Conservation (phyloP, 192 early-diverging fungal genomes). For the Chytriomyces confervae region DNA sequence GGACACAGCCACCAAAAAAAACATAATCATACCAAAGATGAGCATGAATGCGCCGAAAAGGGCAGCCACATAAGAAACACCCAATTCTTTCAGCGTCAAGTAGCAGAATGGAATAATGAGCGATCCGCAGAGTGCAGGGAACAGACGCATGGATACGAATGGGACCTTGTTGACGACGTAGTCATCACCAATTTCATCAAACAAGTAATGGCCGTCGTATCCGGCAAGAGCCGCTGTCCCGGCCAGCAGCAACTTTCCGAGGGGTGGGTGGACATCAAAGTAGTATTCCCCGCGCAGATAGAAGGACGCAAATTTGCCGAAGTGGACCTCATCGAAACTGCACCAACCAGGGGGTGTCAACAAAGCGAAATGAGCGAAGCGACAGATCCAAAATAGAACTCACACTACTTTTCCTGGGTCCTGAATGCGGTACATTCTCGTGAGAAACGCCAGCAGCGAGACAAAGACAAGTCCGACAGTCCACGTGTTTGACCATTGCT, state of each 20-base stretch:
- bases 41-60: constrained; percentile 78
- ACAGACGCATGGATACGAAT: constrained; percentile 80
- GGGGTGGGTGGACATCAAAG: constrained; percentile 97
- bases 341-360: background rate
- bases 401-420: constrained; percentile 56
- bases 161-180: constrained; percentile 90
- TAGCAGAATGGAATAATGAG: constrained; percentile 79
- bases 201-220: constrained; percentile 95
- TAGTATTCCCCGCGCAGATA: constrained; percentile 88
- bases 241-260: constrained; percentile 91
- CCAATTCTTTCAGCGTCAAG: constrained; percentile 85
- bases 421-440: constrained; percentile 46
- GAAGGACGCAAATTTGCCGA: constrained; percentile 97
- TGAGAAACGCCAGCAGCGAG: constrained; percentile 42
- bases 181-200: constrained; percentile 92
- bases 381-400: constrained; percentile 15
- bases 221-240: constrained; percentile 82
- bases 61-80: constrained; percentile 76
- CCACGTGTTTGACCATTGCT: constrained; percentile 6
- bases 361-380: background rate
- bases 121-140: constrained; percentile 80
- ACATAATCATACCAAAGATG: constrained; percentile 73
- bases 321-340: constrained; percentile 98
- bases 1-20: too few relatives aligned
- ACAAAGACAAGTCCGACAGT: constrained; percentile 38